These are phyloP conservation scores for Calocybe indica DNA, from an alignment of 768 basidiomycete genomes.

Conservation along the genomic window DNA sequence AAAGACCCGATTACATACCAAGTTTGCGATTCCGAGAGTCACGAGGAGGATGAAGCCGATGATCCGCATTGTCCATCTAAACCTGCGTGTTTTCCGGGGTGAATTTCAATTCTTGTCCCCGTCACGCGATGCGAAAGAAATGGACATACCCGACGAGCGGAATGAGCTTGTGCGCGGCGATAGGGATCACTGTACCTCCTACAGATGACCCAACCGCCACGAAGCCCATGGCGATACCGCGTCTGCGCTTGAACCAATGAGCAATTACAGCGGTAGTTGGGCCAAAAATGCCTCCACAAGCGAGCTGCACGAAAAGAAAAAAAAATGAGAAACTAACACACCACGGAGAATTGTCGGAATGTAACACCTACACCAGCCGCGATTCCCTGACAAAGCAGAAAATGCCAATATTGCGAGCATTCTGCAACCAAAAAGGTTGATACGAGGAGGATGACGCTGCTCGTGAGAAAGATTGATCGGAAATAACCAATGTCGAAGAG, in stretches of 20 bases:
- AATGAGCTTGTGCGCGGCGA: constrained; percentile 51
- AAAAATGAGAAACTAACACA: neutral
- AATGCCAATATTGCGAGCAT: constrained; percentile 74
- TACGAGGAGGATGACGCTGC: constrained; percentile 43
- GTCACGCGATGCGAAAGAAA: neutral
- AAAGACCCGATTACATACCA: constrained; percentile 23
- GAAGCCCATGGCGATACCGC: constrained; percentile 58
- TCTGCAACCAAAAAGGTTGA: constrained; percentile 64
- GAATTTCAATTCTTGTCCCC: neutral
- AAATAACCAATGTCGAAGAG: constrained; percentile 72
- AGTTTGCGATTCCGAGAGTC: constrained; percentile 46
- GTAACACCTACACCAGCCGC: constrained; percentile 47
- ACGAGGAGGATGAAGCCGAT: constrained; percentile 57
- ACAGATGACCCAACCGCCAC: constrained; percentile 61
- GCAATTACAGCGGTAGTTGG: constrained; percentile 53
- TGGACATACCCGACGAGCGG: constrained; percentile 33
- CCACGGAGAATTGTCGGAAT: neutral
- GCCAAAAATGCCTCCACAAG: constrained; percentile 56
- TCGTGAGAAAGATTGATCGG: constrained; percentile 39
- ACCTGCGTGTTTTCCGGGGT: constrained; percentile 33
- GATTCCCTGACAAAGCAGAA: constrained; percentile 70
- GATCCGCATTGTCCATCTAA: constrained; percentile 72
- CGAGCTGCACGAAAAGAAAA: constrained; percentile 22
- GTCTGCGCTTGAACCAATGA: constrained; percentile 68
- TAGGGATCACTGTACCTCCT: constrained; percentile 67